phyloP scores from a whole-genome alignment of 2,329 filamentous ascomycete genomes.

The Colletotrichum sp. region DNA sequence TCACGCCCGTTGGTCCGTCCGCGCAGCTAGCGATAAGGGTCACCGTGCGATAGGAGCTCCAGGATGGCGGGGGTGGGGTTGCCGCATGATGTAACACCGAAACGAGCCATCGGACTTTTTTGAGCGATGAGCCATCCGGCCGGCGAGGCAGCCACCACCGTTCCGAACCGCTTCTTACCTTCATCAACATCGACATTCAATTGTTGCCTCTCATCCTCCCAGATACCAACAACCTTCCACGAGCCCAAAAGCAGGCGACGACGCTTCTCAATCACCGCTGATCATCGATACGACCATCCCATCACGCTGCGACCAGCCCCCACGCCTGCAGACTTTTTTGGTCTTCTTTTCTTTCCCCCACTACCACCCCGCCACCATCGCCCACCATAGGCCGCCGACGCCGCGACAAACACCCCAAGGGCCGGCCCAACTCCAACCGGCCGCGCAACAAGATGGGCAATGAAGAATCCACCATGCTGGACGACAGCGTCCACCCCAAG shows the following conservation, averaged over 20 bases:
- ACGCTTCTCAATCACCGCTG: background rate
- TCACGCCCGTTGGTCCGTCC: background rate
- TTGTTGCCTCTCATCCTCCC: background rate
- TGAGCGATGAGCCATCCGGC: background rate
- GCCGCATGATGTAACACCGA: slow-evolving; percentile 17
- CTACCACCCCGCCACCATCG: background rate
- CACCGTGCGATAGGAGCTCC: slow-evolving; percentile 8
- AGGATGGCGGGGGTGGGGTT: slow-evolving; percentile 11
- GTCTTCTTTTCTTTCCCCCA: background rate
- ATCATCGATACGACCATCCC: background rate
- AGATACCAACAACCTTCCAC: background rate
- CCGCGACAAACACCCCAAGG: slow-evolving; percentile 37
- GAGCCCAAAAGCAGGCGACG: too few relatives aligned
- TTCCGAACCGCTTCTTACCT: background rate
- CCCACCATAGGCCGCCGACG: slow-evolving; percentile 44
- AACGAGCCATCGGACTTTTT: slow-evolving; percentile 3
- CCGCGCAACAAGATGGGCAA: slow-evolving; percentile 76
- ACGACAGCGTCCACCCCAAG: slow-evolving; percentile 66
- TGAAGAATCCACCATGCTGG: slow-evolving; percentile 72
- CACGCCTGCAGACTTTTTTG: background rate
- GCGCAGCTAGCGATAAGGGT: background rate
- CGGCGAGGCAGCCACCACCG: background rate
- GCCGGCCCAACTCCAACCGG: slow-evolving; percentile 35
- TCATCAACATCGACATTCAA: background rate
- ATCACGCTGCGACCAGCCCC: background rate